Conservation (phyloP, 257 asterid species). For the Linaria vulgaris region DNA sequence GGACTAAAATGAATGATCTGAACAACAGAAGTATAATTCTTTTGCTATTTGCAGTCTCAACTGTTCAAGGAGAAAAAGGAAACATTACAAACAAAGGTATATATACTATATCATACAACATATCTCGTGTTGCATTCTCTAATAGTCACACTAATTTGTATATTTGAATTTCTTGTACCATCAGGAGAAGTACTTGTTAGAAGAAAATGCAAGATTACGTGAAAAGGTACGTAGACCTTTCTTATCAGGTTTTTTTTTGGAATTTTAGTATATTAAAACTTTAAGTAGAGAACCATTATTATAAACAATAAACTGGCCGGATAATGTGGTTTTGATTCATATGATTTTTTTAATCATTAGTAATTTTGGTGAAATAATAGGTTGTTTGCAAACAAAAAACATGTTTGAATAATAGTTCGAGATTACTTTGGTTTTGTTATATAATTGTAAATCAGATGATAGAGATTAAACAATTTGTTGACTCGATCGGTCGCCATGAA, state of each 20-base stretch:
- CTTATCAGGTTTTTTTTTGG: neutral
- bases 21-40: neutral
- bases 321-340: no score
- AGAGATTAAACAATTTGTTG: no score
- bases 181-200: slow-evolving; percentile 40
- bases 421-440: no score
- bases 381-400: no score
- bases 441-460: no score
- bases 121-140: neutral
- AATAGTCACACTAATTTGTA: neutral
- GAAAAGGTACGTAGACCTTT: slow-evolving; percentile 34
- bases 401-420: no score
- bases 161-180: neutral
- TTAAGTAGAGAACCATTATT: no score
- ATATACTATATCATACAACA: neutral
- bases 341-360: no score
- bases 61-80: slow-evolving; percentile 41
- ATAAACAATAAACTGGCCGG: no score
- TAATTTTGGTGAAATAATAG: no score
- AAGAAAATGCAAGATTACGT: slow-evolving; percentile 40
- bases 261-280: neutral
- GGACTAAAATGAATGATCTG: neutral
- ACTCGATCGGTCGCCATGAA: no score
- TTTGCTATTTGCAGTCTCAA: slow-evolving; percentile 35
- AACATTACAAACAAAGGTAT: slow-evolving; percentile 42